Conservation (phyloP, 768 basidiomycete genomes). For the Lentinula edodes region DNA sequence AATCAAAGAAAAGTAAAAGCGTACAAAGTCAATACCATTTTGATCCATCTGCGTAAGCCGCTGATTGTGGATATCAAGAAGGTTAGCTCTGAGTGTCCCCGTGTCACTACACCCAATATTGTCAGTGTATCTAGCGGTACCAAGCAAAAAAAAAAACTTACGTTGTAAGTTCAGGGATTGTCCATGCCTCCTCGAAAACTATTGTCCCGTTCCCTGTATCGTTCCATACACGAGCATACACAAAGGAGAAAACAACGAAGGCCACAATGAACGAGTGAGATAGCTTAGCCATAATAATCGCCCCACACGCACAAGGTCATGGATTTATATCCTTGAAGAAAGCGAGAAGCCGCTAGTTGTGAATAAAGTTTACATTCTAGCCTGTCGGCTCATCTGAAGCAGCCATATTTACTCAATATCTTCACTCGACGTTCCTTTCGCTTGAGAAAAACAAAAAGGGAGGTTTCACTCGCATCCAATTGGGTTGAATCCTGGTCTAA, state of each 20-base stretch:
- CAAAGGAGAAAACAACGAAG: neutral
- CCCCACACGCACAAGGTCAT: neutral
- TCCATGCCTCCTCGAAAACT: slow-evolving; percentile 5
- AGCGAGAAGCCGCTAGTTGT: no score
- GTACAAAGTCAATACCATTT: slow-evolving; percentile 4
- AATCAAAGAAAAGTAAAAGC: neutral
- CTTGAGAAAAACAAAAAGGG: no score
- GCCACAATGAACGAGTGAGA: neutral
- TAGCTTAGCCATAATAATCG: neutral
- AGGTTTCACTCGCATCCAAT: no score
- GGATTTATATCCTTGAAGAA: neutral
- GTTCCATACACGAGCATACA: slow-evolving; percentile 4
- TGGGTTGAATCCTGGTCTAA: no score
- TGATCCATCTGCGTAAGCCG: slow-evolving; percentile 7
- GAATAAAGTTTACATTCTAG: no score
- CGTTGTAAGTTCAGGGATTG: neutral
- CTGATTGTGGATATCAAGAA: slow-evolving; percentile 7
- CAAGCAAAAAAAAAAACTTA: neutral
- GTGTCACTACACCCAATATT: neutral
- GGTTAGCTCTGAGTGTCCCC: neutral
- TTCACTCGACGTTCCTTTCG: no score
- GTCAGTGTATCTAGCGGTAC: neutral
- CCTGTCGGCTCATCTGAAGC: neutral
- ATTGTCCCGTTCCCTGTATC: neutral
- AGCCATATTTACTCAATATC: no score